Percentiles rank a stretch among this genome's conserved stretches.
phyloP scores from a whole-genome alignment of 768 basidiomycete genomes.

The Infundibulicybe gibba region DNA sequence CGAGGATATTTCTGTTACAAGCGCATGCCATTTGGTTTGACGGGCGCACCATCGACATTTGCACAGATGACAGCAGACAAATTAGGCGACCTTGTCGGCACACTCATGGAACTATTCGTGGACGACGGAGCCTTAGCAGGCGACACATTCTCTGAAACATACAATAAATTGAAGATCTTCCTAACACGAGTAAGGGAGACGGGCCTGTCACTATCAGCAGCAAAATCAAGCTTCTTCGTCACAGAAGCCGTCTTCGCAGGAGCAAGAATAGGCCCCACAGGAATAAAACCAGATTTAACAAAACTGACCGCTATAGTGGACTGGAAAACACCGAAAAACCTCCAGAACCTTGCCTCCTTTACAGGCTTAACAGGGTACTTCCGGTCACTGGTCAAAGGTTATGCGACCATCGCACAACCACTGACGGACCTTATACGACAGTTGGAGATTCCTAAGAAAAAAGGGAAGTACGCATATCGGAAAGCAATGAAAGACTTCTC shows the following conservation, averaged over 20 bases:
- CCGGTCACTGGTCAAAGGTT: constrained; percentile 24
- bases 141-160: no score
- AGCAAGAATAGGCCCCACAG: constrained; percentile 20
- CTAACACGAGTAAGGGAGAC: no score
- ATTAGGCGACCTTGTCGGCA: constrained; percentile 25
- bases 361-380: constrained; percentile 22
- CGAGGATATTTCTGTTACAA: no score
- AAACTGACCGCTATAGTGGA: constrained; percentile 24
- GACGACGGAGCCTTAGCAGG: constrained; percentile 32
- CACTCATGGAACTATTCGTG: constrained; percentile 30
- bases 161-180: constrained; percentile 21
- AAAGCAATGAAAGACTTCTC: no score
- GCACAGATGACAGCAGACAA: no score
- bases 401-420: no score
- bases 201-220: constrained; percentile 30
- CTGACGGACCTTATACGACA: no score
- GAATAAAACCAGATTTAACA: constrained; percentile 24
- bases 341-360: constrained; percentile 22
- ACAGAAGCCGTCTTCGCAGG: no score
- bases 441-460: no score
- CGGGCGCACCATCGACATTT: no score
- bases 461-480: no score
- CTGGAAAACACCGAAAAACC: constrained; percentile 22
- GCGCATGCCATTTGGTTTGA: no score
- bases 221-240: constrained; percentile 19